Evolutionary conservation across 805 yeast species (phyloP), one percentile per base, ranked within the genome.

Genomic region (Lipomyces sp.): DNA sequence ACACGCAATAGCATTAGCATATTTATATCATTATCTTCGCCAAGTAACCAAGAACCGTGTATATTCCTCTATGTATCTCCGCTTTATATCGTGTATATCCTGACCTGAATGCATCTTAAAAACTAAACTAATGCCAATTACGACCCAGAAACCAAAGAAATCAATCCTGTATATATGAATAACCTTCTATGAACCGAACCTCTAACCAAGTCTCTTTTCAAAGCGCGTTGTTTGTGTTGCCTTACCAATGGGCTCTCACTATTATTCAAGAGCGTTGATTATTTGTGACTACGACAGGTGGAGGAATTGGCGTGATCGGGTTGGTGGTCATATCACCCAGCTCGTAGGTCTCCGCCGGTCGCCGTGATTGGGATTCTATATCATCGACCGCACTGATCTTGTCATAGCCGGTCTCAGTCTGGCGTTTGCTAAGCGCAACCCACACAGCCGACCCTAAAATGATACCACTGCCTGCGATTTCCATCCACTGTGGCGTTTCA

Each of bases 401-500:
- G 34, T 60, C 42, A 39, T 65, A 62, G 6, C 57, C 60, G 8
- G 59, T 59, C 13, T 61, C 70, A 8, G 72, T 76, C 30, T 73
- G 70, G 2, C 85, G 82, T 75, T 85, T 87, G 72, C 79, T 81
- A 63, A 80, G 80, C n/a, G 89, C 77, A 15, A 89, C 88, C 54
- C 83, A 77, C 39, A 84, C 76, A 0, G 96, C 94, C 57, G 89
- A 82, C 0, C 85, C 83, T 24, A 90, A 76, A 66, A 92, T 90
- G 50, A 92, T 79, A 0, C 82, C 65, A 62, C 89, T 87, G 0
- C 98, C 98, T 29, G 86, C 70, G 71, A 86, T 77, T 65, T 93
- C 88, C 79, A 90, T 81, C 37, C 85, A 67, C 29, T 86, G 87
- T 0, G 97, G 97, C 30, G 86, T 76, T 75, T 88, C 92, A 67